Conservation (phyloP, 2,329 filamentous ascomycete species). For the Penicillium brevicompactum region DNA sequence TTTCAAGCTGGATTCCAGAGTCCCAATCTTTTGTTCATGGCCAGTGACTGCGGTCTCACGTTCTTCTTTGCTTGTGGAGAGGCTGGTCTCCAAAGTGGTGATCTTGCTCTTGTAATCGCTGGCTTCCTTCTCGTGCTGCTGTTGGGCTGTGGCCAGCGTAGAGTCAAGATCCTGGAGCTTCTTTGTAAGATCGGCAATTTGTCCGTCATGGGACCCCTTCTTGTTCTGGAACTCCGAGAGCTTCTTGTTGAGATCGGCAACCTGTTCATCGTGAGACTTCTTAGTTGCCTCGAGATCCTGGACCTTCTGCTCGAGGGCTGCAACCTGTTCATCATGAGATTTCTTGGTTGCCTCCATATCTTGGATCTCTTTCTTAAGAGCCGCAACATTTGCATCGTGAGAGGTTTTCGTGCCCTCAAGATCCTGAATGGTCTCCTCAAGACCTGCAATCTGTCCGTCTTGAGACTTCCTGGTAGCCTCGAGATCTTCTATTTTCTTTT, state of each 20-base stretch:
- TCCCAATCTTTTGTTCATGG: constrained; percentile 59
- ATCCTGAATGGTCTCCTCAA: constrained; percentile 51
- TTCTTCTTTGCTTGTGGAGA: constrained; percentile 60
- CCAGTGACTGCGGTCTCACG: constrained; percentile 63
- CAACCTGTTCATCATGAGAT: constrained; percentile 56
- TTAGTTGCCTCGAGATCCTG: constrained; percentile 61
- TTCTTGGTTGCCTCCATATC: constrained; percentile 40
- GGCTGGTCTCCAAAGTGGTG: constrained; percentile 55
- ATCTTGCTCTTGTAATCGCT: constrained; percentile 62
- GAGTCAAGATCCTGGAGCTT: constrained; percentile 61
- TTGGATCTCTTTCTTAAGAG: constrained; percentile 57
- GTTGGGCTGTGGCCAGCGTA: constrained; percentile 21
- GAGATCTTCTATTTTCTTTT: constrained; percentile 56
- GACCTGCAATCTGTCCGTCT: constrained; percentile 63
- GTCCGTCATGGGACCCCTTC: constrained; percentile 55
- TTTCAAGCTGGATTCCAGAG: constrained; percentile 52
- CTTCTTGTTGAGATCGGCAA: constrained; percentile 61
- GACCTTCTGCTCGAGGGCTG: constrained; percentile 60
- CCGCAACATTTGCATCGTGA: constrained; percentile 61
- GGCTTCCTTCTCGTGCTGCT: constrained; percentile 58
- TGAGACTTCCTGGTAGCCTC: constrained; percentile 59
- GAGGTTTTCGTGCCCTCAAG: constrained; percentile 61
- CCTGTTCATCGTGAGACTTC: constrained; percentile 62
- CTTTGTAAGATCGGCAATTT: constrained; percentile 62
- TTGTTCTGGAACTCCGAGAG: constrained; percentile 60